Evolutionary conservation across 139 green algal species (phyloP).

Genomic region (Pleodorina starrii): DNA sequence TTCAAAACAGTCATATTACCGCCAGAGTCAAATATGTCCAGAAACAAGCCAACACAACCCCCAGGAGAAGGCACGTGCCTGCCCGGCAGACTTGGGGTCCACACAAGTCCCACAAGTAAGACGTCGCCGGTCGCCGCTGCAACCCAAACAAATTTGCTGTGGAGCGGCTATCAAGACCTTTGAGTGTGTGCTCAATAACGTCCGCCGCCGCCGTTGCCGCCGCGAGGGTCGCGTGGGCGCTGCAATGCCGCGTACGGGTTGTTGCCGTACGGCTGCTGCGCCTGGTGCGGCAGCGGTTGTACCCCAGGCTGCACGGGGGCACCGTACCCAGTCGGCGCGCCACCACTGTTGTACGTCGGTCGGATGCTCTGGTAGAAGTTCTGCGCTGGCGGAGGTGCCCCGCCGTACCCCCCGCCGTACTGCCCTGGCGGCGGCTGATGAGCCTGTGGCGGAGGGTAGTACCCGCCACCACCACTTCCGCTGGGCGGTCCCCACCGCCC

Average conservation of each 20-base stretch:
- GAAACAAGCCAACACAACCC: too few species aligned
- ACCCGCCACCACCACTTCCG: constrained; percentile 28
- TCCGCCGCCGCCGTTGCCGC: neutral
- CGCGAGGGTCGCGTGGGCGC: constrained; percentile 30
- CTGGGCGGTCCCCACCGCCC: neutral
- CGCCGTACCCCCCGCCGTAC: too few species aligned
- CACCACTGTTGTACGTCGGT: neutral
- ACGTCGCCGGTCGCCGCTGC: too few species aligned
- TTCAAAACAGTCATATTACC: too few species aligned
- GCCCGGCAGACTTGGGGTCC: too few species aligned
- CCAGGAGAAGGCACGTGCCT: too few species aligned
- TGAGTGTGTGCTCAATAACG: too few species aligned
- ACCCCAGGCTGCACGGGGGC: constrained; percentile 1
- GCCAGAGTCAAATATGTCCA: too few species aligned
- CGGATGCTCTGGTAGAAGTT: constrained; percentile 30
- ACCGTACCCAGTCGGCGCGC: constrained; percentile 38
- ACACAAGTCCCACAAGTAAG: too few species aligned
- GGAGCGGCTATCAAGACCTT: too few species aligned
- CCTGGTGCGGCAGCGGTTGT: neutral
- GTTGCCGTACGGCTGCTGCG: constrained; percentile 36
- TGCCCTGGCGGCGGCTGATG: too few species aligned
- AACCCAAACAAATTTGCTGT: too few species aligned
- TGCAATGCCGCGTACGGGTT: constrained; percentile 44
- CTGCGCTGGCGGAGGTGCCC: neutral
- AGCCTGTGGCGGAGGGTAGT: neutral